Base-by-base conservation (phyloP, 2,329 filamentous ascomycete species). In the Penicillium hesseltinei region DNA sequence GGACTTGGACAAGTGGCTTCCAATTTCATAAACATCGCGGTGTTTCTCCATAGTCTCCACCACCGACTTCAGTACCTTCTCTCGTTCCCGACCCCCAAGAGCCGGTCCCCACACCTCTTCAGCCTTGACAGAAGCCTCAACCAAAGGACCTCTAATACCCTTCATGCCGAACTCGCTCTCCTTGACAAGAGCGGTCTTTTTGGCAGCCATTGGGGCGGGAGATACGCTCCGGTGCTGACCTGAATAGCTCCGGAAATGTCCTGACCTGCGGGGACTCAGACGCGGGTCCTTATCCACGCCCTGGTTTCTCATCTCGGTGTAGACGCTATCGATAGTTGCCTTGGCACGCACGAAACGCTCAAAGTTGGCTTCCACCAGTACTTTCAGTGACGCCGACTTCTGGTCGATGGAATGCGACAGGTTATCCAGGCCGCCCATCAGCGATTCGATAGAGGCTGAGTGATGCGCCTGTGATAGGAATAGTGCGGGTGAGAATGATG, bases 91-190 rank as follows among this genome's bases (percentile, higher is more conserved):
- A 4, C 94, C 94, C 39, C 92, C 91, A 38, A 99, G 76, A 1
- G 94, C 93, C 2, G 94, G 94, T 0, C 94, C 94, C 92, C 95
- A 99, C 9, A 99, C 90, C 69, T 99, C 94, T 73, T 97, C 92
- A 0, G 93, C 94, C 74, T 97, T 97, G 59, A 92, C 89, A 0
- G 91, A 91, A 11, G 95, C 91, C 67, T 97, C 94, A 10, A 94
- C 81, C 54, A 99, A 79, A 19, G 94, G 93, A 1, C 82, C 84
- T 71, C 96, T 95, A 74, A 99, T 96, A 11, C 91, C 92, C 69
- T 88, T 80, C 8, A 95, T 87, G 51, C 92, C 92, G 69, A 92
- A 96, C 68, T 96, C 92, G 66, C 91, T 96, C 76, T 97, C 93
- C 74, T 96, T 96, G 39, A 88, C 83, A 46, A 97, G 80, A 0